Base-by-base conservation (phyloP, 2,329 filamentous ascomycete genomes). In the Ceratocystis colombiana region DNA sequence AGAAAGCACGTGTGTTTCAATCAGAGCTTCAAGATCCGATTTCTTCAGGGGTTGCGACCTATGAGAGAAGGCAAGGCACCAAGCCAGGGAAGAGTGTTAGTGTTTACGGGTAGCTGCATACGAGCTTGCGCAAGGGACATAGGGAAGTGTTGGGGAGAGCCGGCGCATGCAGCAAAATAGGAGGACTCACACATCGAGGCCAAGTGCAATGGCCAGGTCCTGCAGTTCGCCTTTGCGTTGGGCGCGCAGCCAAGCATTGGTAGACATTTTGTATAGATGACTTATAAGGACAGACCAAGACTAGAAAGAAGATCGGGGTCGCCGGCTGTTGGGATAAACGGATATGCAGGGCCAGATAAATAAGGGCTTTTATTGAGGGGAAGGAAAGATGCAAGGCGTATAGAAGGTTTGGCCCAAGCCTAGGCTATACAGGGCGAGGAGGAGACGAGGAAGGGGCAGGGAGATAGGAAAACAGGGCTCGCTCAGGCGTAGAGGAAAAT, bases 141-240 rank as follows among this genome's bases (percentile, higher is more conserved):
- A 22, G 46, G 46, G 46, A 10, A 10, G n/a, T 6, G 46, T 6
- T 7, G 20, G 5, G n/a, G 28, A 28, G n/a, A 28, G 53, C 53
- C 12, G 8, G 28, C 53, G 53, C 53, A 22, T 4, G 25, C 53
- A 28, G 7, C 53, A 33, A 15, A 33, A 20, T 17, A n/a, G 45
- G 20, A 2, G 17, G 12, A 82, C 86, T 73, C 84, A 95, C 90
- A 88, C 83, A 73, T 84, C 81, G 65, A 93, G 79, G 67, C 87
- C 87, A 69, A 88, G 82, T 61, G 80, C 77, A 70, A 89, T 83
- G 68, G 90, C 89, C 69, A 95, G 80, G 69, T 89, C 87, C 71
- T 84, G 76, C 66, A 96, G 83, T 70, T 93, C 89, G 71, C 80
- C 81, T 81, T 96, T 96, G 79, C 88, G 87, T 82, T 94, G 88